A percentile compares a stretch with the other conserved stretches of the same genome.
Evolutionary conservation across 2,329 filamentous ascomycete species (phyloP).

Genomic region (Parastagonospora avenae): DNA sequence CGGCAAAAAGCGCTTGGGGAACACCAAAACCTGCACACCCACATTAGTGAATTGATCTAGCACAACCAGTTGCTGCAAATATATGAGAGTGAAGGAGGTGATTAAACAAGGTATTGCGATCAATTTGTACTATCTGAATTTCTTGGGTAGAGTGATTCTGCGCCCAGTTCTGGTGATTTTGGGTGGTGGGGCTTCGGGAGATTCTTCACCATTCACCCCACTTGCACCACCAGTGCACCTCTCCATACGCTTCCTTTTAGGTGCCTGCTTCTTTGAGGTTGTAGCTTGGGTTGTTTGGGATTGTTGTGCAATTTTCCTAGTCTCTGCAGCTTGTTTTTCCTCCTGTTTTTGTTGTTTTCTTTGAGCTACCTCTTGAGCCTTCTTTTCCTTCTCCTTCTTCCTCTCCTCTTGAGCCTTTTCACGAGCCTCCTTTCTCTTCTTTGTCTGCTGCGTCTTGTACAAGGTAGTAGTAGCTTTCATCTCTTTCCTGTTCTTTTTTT

Average conservation of each 20-base stretch:
- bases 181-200: not conserved
- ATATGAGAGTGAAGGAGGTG: not conserved
- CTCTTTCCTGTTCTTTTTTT: too few species aligned
- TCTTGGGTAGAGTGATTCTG: not conserved
- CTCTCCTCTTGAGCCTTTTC: too few species aligned
- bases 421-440: too few species aligned
- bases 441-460: too few species aligned
- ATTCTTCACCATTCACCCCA: not conserved
- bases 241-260: not conserved
- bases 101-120: not conserved
- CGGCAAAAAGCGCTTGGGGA: too few species aligned
- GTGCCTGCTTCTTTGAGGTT: not conserved
- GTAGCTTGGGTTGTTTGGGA: not conserved
- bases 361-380: not conserved
- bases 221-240: not conserved
- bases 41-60: too few species aligned
- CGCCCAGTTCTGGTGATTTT: not conserved
- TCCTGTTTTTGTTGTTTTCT: not conserved
- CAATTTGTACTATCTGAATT: not conserved
- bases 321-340: too few species aligned
- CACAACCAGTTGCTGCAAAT: too few species aligned
- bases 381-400: not conserved
- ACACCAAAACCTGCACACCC: too few species aligned
- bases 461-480: too few species aligned
- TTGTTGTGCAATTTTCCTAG: not conserved